A percentile compares a stretch with the other conserved stretches of the same genome.
Evolutionary conservation across 257 asterid genomes (phyloP).

Genomic region (Solanum ossicruentum): DNA sequence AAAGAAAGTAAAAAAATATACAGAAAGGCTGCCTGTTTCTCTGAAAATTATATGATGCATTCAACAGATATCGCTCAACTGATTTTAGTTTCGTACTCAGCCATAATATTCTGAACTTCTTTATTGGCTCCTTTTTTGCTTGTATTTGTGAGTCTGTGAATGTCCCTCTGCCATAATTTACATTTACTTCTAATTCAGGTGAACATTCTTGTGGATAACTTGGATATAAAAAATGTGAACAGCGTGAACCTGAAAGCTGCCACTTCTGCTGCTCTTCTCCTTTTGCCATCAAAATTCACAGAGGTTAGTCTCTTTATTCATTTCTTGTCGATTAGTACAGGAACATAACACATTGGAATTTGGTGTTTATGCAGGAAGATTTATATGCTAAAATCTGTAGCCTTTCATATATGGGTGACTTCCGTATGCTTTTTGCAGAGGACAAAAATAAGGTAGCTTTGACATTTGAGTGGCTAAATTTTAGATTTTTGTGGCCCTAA

Average conservation of each 20-base stretch:
- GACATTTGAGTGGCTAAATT: conserved; percentile 5
- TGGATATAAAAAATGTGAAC: conserved; percentile 49
- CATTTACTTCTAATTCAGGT: conserved; percentile 27
- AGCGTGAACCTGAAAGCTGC: conserved; percentile 64
- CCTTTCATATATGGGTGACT: conserved; percentile 84
- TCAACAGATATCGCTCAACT: neutral
- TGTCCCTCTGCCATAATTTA: neutral
- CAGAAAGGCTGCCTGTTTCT: neutral
- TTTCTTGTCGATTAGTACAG: neutral
- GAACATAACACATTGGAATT: neutral
- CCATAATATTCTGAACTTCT: neutral
- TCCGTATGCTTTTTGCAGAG: conserved; percentile 87
- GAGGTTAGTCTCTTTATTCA: conserved; percentile 41
- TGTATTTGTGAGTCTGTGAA: neutral
- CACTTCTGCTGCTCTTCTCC: conserved; percentile 72
- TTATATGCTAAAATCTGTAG: conserved; percentile 73
- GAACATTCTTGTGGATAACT: conserved; percentile 47
- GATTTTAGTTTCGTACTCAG: neutral
- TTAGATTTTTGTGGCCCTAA: neutral
- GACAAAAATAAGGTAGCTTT: conserved; percentile 72
- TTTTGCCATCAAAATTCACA: conserved; percentile 69
- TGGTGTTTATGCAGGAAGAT: conserved; percentile 50
- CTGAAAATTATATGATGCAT: neutral
- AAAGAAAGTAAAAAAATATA: neutral
- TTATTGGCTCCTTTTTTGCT: neutral